Percentiles rank a stretch among this genome's conserved stretches.
Conservation (phyloP, 257 asterid species). For the Fraxinus americana region DNA sequence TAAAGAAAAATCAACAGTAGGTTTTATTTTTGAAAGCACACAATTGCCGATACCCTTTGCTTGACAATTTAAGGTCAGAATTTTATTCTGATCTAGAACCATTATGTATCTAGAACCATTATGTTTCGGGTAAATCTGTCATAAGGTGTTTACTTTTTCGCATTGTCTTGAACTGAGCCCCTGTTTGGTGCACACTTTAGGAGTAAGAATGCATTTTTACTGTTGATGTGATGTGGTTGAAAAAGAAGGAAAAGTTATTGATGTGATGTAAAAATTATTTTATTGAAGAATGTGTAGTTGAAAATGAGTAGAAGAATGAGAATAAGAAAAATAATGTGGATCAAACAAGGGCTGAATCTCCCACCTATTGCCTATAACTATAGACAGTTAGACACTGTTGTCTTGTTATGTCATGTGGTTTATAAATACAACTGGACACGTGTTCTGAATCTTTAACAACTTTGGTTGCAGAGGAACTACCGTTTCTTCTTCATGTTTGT, state of each 20-base stretch:
- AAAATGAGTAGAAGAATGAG: too few species aligned
- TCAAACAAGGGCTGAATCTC: too few species aligned
- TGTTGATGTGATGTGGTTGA: too few species aligned
- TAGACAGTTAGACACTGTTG: too few species aligned
- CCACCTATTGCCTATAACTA: not conserved
- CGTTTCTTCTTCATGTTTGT: constrained; percentile 99
- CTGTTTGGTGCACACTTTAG: too few species aligned
- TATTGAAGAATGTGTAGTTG: too few species aligned
- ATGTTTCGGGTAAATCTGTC: not conserved
- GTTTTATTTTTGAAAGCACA: not conserved
- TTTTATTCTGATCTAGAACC: not conserved
- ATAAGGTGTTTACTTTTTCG: not conserved
- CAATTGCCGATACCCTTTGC: not conserved
- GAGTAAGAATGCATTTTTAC: too few species aligned
- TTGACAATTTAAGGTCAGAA: not conserved
- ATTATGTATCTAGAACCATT: too few species aligned
- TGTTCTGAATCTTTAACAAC: not conserved
- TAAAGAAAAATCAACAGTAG: not conserved
- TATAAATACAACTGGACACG: not conserved
- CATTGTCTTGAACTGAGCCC: not conserved
- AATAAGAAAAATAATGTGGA: too few species aligned
- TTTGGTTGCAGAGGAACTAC: constrained; percentile 83
- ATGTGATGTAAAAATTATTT: too few species aligned
- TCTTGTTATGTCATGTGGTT: constrained; percentile 1
- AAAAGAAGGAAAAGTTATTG: too few species aligned